phyloP scores from a whole-genome alignment of 352 stramenopile genomes.

The Peronospora destructor region DNA sequence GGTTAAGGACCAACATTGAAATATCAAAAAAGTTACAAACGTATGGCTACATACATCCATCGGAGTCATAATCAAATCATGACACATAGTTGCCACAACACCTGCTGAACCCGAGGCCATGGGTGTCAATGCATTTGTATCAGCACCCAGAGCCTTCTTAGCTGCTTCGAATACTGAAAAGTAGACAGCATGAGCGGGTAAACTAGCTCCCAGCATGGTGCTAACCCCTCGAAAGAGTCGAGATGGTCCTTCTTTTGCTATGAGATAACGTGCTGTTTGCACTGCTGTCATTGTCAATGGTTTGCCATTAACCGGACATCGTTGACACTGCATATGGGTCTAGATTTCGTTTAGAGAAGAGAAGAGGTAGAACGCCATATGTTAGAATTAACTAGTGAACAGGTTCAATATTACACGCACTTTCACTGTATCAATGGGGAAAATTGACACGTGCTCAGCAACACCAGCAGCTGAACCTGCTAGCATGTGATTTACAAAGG shows the following conservation, averaged over 20 bases:
- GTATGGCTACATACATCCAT: constrained; percentile 82
- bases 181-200: constrained; percentile 93
- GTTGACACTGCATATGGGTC: constrained; percentile 94
- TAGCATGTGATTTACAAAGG: constrained; percentile 93
- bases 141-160: constrained; percentile 77
- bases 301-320: constrained; percentile 60
- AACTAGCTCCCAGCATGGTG: constrained; percentile 95
- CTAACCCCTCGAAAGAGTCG: constrained; percentile 96
- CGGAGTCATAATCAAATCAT: constrained; percentile 98
- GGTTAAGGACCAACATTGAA: neutral
- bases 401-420: constrained; percentile 21
- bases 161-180: constrained; percentile 90
- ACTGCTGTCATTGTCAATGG: constrained; percentile 48
- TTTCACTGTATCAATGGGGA: constrained; percentile 90
- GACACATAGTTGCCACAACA: constrained; percentile 90
- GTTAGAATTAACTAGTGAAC: too few species aligned
- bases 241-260: constrained; percentile 58
- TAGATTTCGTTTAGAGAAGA: too few species aligned
- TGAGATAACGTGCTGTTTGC: constrained; percentile 53
- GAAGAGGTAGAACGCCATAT: too few species aligned
- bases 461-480: constrained; percentile 93
- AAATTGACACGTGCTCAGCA: constrained; percentile 96
- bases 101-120: constrained; percentile 81
- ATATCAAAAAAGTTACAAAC: neutral
- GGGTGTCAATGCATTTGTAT: constrained; percentile 60